A percentile compares a stretch with the other conserved stretches of the same genome.
Conservation (phyloP, 2,329 filamentous ascomycete species). For the Aspergillus carbonarius region DNA sequence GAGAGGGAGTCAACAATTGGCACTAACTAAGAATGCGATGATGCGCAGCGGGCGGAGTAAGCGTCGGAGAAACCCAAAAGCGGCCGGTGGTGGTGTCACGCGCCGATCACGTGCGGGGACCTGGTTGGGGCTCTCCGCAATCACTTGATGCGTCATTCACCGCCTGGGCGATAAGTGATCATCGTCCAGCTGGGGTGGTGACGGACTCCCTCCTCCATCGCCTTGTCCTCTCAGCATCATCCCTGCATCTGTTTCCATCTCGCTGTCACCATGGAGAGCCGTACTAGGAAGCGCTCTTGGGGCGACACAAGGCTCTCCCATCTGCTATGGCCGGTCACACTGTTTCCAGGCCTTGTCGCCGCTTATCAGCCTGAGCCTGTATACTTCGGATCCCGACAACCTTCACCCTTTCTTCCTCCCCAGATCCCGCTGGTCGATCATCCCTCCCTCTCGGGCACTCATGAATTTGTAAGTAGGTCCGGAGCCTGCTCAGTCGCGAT, state of each 20-base stretch:
- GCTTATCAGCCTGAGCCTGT: conserved; percentile 23
- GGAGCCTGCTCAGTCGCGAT: neutral
- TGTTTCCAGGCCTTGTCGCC: conserved; percentile 22
- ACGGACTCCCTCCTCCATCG: neutral
- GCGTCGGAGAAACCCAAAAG: neutral
- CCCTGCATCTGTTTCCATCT: conserved; percentile 17
- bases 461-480: conserved; percentile 38
- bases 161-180: neutral
- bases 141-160: neutral
- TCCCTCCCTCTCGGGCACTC: conserved; percentile 21
- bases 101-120: conserved; percentile 1
- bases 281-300: conserved; percentile 16
- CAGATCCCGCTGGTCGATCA: conserved; percentile 30
- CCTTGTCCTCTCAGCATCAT: conserved; percentile 2
- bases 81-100: neutral
- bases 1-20: neutral
- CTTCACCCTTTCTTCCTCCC: conserved; percentile 34
- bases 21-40: neutral
- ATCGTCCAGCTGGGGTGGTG: neutral
- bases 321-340: conserved; percentile 23
- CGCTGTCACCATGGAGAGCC: conserved; percentile 23
- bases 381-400: conserved; percentile 25
- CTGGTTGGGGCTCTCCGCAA: neutral
- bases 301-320: conserved; percentile 13
- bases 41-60: neutral